Base-by-base conservation (phyloP, 345 rosid genomes). In the Melaleuca alternifolia region DNA sequence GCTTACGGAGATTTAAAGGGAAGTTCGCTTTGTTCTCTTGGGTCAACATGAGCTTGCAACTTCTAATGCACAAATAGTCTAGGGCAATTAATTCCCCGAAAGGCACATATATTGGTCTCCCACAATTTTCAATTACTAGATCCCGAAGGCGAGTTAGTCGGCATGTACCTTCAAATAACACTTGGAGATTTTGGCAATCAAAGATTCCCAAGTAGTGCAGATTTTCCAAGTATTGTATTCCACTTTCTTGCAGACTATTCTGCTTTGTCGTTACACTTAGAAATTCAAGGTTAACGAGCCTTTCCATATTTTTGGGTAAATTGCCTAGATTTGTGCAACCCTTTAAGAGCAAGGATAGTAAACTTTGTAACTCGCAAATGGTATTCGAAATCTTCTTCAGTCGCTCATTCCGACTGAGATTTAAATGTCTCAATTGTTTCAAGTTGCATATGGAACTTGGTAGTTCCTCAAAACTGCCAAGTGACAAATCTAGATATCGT, bases 201-300 rank as follows among this genome's bases (percentile, higher is more conserved):
- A 0, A 0, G 11, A 65, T 33, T 0, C 0, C 0, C 24, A 65
- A 9, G 18, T 0, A 0, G 0, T 4, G 79, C 24, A 33, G 6
- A 37, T 71, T 33, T 33, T 71, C 24, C 8, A 1, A 6, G 79
- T 33, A 65, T 65, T 65, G 79, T 1, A 65, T 33, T 8, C 79
- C 46, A 16, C 12, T 9, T 65, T 18, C 1, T 2, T 65, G 79
- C 23, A 18, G 0, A 16, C 24, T 65, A 20, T 33, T 65, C 20
- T 33, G 12, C 3, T 9, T 65, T 33, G 79, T 65, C 16, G 79
- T 8, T 33, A 33, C 6, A 0, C 0, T 0, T 65, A 65, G 46
- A 33, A 3, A 4, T 65, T 6, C 2, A 2, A 65, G 79, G 21
- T 23, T 16, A 4, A 37, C 5, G 37, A 33, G 79, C 44, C 79